A percentile compares a stretch with the other conserved stretches of the same genome.
phyloP scores from a whole-genome alignment of 2,329 filamentous ascomycete species.

The Talaromyces funiculosus region DNA sequence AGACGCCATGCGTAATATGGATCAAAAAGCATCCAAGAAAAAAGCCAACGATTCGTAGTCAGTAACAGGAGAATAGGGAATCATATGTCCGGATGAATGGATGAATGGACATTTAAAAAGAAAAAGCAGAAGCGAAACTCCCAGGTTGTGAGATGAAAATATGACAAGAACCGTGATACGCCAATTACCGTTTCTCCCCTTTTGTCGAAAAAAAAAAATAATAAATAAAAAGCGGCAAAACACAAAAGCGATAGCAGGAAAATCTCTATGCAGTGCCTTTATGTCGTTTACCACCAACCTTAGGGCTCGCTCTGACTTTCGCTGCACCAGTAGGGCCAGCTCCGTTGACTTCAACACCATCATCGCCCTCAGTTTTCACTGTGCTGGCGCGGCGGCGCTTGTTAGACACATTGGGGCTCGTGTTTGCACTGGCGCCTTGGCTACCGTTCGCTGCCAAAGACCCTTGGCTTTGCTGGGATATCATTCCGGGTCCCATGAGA shows the following conservation, averaged over 20 bases:
- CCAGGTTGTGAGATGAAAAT: conserved; percentile 5
- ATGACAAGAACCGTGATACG: conserved; percentile 15
- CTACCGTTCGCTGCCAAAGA: conserved; percentile 48
- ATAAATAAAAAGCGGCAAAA: conserved; percentile 13
- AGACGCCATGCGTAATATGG: conserved; percentile 11
- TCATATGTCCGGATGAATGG: conserved; percentile 5
- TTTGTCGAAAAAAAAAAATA: conserved; percentile 13
- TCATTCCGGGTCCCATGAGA: conserved; percentile 48
- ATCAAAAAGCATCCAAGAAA: background rate
- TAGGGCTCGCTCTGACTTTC: conserved; percentile 45
- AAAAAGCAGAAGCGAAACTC: conserved; percentile 16
- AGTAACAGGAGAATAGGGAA: conserved; percentile 9
- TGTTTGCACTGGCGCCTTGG: conserved; percentile 53
- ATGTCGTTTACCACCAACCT: conserved; percentile 43
- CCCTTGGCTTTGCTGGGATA: conserved; percentile 53
- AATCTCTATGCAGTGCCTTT: conserved; percentile 36
- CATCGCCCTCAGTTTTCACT: conserved; percentile 55
- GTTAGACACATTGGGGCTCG: conserved; percentile 56
- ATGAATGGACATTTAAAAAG: background rate
- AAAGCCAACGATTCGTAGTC: conserved; percentile 7
- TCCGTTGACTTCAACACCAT: conserved; percentile 48
- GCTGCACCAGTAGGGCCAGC: conserved; percentile 27
- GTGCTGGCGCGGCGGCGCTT: conserved; percentile 56
- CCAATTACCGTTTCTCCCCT: conserved; percentile 13
- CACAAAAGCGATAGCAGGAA: background rate